phyloP scores from a whole-genome alignment of 306 rosid genomes.

The Luffa aegyptiaca region DNA sequence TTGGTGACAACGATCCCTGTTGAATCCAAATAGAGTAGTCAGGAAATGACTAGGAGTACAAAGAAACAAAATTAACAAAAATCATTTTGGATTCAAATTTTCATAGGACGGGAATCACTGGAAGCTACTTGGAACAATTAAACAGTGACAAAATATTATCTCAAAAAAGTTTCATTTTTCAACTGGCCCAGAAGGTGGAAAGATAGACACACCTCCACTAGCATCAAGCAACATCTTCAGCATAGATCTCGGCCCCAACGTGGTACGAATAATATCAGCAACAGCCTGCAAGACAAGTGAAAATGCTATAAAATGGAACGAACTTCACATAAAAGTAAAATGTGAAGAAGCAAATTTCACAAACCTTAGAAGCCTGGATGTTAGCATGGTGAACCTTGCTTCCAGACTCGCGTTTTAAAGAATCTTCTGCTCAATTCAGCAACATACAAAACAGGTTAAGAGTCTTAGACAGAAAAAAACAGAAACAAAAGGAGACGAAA shows the following conservation, averaged over 20 bases:
- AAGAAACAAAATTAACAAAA: background rate
- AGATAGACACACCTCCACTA: conserved; percentile 41
- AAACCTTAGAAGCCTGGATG: conserved; percentile 90
- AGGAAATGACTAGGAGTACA: background rate
- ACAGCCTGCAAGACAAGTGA: conserved; percentile 50
- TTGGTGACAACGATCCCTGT: conserved; percentile 95
- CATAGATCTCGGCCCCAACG: conserved; percentile 96
- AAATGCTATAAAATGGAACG: background rate
- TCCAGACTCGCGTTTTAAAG: conserved; percentile 90
- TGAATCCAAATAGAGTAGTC: background rate
- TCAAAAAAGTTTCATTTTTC: background rate
- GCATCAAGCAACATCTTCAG: conserved; percentile 88
- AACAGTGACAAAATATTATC: background rate
- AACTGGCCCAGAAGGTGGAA: background rate
- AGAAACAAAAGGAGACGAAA: background rate
- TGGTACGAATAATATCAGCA: conserved; percentile 74
- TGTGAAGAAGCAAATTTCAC: conserved; percentile 16
- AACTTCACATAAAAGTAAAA: background rate
- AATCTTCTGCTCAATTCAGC: conserved; percentile 54
- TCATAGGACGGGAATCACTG: background rate
- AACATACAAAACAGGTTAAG: background rate
- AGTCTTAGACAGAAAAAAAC: background rate
- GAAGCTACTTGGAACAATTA: background rate
- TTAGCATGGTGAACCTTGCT: conserved; percentile 79
- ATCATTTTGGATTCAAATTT: background rate